Base-by-base conservation (phyloP, 2,329 filamentous ascomycete genomes). In the Paramyrothecium roridum region DNA sequence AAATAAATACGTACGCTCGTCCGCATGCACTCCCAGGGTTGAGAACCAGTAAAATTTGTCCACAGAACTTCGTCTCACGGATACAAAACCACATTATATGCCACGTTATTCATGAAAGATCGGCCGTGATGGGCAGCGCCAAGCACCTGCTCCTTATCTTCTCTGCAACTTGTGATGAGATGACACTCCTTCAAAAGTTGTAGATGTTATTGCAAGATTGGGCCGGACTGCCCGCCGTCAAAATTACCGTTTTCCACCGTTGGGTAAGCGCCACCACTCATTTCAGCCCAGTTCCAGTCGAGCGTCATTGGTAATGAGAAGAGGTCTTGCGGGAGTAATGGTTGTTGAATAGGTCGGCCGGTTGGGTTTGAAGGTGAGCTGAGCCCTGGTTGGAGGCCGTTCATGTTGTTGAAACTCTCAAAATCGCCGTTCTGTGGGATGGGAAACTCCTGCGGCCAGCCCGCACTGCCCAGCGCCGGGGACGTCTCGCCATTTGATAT, bases 301-400 rank as follows among this genome's bases (percentile, higher is more conserved):
- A 98, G 81, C 3, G 91, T 96, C 87, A 96, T 96, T 1, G 93
- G 93, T 84, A 98, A 87, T 70, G 93, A 89, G 86, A 95, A 99
- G 23, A 98, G 74, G 73, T 98, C 95, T 64, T 93, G 91, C 4
- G 95, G 93, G 21, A 98, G 85, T 65, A 96, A 88, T 0, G 93
- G 93, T 62, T 96, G 90, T 65, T 93, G 88, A 19, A 51, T 40
- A 16, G 60, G 8, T 66, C 67, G n/a, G 67, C 67, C 8, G 65
- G 59, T 17, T 56, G 57, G 47, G 66, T 58, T 13, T 70, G 68
- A 33, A 70, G 26, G 70, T 55, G 71, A 79, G 54, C 68, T 66
- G 54, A 73, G 60, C 52, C 66, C 66, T 45, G 59, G 68, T 10
- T 73, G 73, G 50, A 79, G 80, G 3, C 74, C 76, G 1, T 76